Percentiles rank a stretch among this genome's conserved stretches.
Evolutionary conservation across 805 yeast species (phyloP).

Genomic region (Wickerhamomyces strasburgensis): DNA sequence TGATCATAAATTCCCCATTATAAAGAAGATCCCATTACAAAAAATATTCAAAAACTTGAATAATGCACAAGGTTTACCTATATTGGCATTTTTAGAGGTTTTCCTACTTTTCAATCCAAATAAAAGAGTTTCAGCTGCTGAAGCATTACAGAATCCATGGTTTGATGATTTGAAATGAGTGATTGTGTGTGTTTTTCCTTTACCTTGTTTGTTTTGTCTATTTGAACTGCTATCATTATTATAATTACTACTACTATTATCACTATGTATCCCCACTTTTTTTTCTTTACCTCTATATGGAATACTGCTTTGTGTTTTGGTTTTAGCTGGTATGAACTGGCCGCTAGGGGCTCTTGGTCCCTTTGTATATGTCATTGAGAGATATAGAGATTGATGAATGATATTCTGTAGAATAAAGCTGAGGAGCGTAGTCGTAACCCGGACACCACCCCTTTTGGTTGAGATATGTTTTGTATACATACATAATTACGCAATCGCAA

Average conservation of each 20-base stretch:
- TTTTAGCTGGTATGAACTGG: no score
- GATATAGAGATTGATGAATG: no score
- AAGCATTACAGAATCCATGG: slow-evolving; percentile 47
- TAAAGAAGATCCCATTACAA: slow-evolving; percentile 68
- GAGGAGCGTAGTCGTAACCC: no score
- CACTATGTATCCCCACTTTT: not conserved
- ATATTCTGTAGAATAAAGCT: no score
- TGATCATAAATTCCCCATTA: slow-evolving; percentile 93
- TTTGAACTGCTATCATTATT: not conserved
- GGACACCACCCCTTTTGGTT: no score
- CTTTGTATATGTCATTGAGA: no score
- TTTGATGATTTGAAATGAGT: slow-evolving; percentile 45
- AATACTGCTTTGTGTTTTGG: no score
- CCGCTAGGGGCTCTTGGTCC: no score
- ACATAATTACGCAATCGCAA: no score
- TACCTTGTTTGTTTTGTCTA: not conserved
- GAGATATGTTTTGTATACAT: no score
- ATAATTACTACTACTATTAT: not conserved
- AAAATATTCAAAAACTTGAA: slow-evolving; percentile 57
- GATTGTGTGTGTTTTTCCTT: not conserved
- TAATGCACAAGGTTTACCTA: slow-evolving; percentile 36
- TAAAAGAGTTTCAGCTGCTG: slow-evolving; percentile 55
- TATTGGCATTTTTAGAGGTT: slow-evolving; percentile 48
- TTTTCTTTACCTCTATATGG: no score
- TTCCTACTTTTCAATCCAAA: slow-evolving; percentile 66